Evolutionary conservation across 805 yeast species (phyloP), one percentile per base, ranked within the genome.

Genomic region (Vanderwaltozyma verrucispora): DNA sequence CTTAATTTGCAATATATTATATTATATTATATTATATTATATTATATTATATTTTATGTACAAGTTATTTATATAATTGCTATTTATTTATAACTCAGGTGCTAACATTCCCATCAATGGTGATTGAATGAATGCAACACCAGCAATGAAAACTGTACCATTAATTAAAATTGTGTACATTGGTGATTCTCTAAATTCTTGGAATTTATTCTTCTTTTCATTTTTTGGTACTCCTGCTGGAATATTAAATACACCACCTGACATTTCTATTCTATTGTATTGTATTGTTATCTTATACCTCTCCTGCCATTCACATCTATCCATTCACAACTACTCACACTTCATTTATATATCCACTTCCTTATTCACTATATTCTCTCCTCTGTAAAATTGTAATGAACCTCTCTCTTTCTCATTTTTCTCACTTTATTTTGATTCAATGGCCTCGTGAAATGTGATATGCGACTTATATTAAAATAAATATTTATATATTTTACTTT

Each of bases 51-150:
- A 27, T 13, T 19, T 10, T 41, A 41, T 41, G 30, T 38, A 39
- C 36, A 41, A 20, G 39, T 13, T 17, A 16, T 13, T 6, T 15
- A 21, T 12, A 18, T 29, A 23, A 13, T 11, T 27, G 21, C n/a
- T 28, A 10, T 13, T 5, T 18, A 10, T 21, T 50, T 47, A 59
- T 37, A 60, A 69, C 60, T 81, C 89, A 36, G 92, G 92, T 51
- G 80, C 87, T 64, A 82, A 64, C 74, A 79, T 73, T 40, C 81
- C 89, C 84, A 80, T 79, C 52, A 80, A 62, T 48, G 88, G 80
- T 33, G 87, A 78, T 65, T 79, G 85, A 49, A 83, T 74, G 59
- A 82, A 74, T 18, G 76, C 75, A 48, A 80, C 82, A 57, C 92
- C 92, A 33, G 81, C 75, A 40, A 72, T 73, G 53, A 83, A 82